Base-by-base conservation (phyloP, 1,139 yeast species). In the Sugiyamaella xylanicola region DNA sequence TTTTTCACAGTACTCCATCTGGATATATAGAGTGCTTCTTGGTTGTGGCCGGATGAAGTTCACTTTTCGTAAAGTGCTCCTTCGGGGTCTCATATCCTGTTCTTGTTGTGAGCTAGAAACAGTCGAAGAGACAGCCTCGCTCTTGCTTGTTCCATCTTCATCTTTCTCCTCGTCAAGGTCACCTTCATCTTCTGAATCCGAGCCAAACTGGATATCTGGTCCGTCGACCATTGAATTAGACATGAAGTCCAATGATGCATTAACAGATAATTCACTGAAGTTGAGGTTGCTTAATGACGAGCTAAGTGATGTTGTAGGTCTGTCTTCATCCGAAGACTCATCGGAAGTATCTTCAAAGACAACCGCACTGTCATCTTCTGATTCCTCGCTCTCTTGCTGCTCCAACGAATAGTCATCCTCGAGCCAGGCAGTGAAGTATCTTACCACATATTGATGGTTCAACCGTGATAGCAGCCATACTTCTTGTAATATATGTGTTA, bases 1-100 rank as follows among this genome's bases (percentile, higher is more conserved):
- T 66, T 93, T 93, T 65, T 95, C 99, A 73, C 99, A 95, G 68
- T 93, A 95, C 69, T 95, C 99, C 99, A 95, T 95, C 68, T 95
- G 99, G 61, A 95, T 93, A 67, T 76, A 95, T 60, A 79, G 76
- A 44, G 80, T 92, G 73, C 82, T 83, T 64, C 53, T 37, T 20
- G 56, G 42, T 21, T 55, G 55, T 3, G 52, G 46, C 13, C 52
- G 52, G 11, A 20, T 20, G 20, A 48, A 48, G 13, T 42, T 42
- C 19, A 48, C 47, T 29, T 16, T 40, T 15, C 52, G 52, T 2
- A 41, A 40, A 9, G 45, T 27, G 19, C 40, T 29, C 27, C 46
- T 32, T 5, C 46, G 37, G 25, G 50, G 43, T 19, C 37, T 15
- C 3, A 47, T 17, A 2, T 17, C 39, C 3, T n/a, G 7, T n/a